These are phyloP conservation scores for Epichloe coenophiala DNA, from an alignment of 2,329 filamentous ascomycete genomes.

Conservation along the genomic window DNA sequence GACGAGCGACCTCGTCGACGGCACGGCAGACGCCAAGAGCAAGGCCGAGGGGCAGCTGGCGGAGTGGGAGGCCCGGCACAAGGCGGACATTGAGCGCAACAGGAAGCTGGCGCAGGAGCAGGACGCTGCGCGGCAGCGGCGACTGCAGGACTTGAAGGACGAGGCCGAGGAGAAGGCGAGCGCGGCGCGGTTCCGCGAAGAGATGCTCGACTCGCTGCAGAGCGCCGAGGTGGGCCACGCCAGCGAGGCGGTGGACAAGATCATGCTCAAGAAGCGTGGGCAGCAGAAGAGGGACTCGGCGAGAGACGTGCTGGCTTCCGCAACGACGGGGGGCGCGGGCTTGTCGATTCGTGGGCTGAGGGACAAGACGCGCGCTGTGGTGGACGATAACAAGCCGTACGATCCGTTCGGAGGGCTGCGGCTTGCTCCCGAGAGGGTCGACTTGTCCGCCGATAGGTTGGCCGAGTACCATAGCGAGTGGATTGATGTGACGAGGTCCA, in stretches of 20 bases:
- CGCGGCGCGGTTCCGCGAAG: constrained; percentile 48
- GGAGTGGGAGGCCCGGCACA: constrained; percentile 62
- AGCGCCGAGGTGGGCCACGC: constrained; percentile 47
- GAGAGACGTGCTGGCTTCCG: constrained; percentile 19
- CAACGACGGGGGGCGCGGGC: not conserved
- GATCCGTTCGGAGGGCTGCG: constrained; percentile 74
- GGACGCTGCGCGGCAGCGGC: constrained; percentile 46
- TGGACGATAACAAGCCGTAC: constrained; percentile 55
- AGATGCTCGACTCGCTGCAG: constrained; percentile 58
- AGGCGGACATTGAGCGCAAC: constrained; percentile 52
- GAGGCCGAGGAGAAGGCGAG: constrained; percentile 57
- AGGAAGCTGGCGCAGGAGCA: constrained; percentile 44
- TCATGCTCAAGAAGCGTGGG: constrained; percentile 62
- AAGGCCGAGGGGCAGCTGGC: constrained; percentile 31
- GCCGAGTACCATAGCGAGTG: constrained; percentile 63
- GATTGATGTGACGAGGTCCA: constrained; percentile 52
- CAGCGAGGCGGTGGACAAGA: constrained; percentile 41
- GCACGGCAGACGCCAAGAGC: constrained; percentile 47
- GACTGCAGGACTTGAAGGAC: constrained; percentile 50
- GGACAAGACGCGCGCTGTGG: constrained; percentile 32
- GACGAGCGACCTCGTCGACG: constrained; percentile 74
- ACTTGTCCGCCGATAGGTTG: constrained; percentile 33
- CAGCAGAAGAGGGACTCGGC: constrained; percentile 28
- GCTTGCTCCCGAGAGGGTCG: constrained; percentile 56
- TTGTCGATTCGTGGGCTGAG: constrained; percentile 72